Base-by-base conservation (phyloP, 1,139 yeast species). In the Sugiyamaella novakii region DNA sequence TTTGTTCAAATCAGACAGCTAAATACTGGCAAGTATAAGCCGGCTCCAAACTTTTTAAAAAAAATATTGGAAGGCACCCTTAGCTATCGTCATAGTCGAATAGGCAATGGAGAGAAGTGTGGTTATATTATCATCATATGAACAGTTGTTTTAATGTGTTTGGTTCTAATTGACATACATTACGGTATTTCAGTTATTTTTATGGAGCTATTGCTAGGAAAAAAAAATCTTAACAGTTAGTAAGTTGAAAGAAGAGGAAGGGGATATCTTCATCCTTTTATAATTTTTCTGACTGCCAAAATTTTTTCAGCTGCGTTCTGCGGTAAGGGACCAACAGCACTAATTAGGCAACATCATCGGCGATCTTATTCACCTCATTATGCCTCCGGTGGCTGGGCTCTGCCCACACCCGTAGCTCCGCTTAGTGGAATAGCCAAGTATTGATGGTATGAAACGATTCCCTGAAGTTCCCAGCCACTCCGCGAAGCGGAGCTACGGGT, bases 11-110 rank as follows among this genome's bases (percentile, higher is more conserved):
- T 83, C 87, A 83, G 88, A 79, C 79, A 63, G 67, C 81, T 75
- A 70, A 78, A 79, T 83, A 83, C 91, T 83, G 91, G 91, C 91
- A 82, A 83, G 91, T 83, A 83, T 77, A 80, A 80, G 81, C 78
- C 73, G 59, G 51, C 62, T 43, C 35, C 36, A 11, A 36, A 12
- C 63, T 62, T 31, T 30, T 24, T 24, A 24, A 24, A 34, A 21
- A 37, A 47, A 60, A 52, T 50, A 55, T 49, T 47, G 54, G 57
- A 56, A 53, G 68, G 78, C 84, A 71, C 73, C 81, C 82, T 73
- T 80, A 80, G 83, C 81, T 81, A 84, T 83, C 88, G 83, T 81
- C 91, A 83, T 78, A 79, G 87, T 83, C 91, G 88, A 78, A 70
- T 80, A 84, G 78, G 87, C 77, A 82, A 77, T 80, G 84, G 87